Conservation (phyloP, 768 basidiomycete genomes). For the Psilocybe subaeruginosa region DNA sequence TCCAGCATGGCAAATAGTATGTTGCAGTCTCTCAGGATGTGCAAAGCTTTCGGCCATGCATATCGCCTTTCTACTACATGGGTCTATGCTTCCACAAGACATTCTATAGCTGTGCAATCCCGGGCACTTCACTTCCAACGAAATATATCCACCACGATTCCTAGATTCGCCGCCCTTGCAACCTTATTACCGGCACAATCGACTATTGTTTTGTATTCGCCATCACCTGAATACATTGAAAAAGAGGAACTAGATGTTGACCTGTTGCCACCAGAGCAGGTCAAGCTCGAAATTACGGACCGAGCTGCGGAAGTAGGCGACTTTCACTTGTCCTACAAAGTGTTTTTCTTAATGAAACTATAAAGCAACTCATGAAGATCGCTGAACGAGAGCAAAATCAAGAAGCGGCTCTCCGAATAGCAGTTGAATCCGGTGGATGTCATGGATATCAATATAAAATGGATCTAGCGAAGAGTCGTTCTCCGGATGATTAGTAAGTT, state of each 20-base stretch:
- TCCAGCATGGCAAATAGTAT: not conserved
- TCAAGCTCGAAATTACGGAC: constrained; percentile 65
- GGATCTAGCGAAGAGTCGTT: constrained; percentile 65
- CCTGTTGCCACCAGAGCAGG: constrained; percentile 52
- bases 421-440: constrained; percentile 93
- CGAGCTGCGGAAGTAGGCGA: constrained; percentile 71
- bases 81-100: not conserved
- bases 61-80: not conserved
- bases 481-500: constrained; percentile 85
- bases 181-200: constrained; percentile 46
- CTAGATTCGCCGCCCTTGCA: constrained; percentile 38
- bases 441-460: constrained; percentile 98
- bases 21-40: constrained; percentile 1
- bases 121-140: constrained; percentile 1
- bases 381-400: constrained; percentile 65
- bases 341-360: constrained; percentile 9
- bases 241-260: constrained; percentile 68
- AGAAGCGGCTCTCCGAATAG: constrained; percentile 72
- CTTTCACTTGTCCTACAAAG: not conserved
- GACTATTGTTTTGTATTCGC: constrained; percentile 52
- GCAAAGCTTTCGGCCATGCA: not conserved
- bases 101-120: not conserved
- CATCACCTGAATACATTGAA: constrained; percentile 56
- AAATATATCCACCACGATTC: constrained; percentile 24
- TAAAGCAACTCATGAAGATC: constrained; percentile 78